Evolutionary conservation across 164 flowering plant species (phyloP).

Genomic region (Cinnamomum micranthum): DNA sequence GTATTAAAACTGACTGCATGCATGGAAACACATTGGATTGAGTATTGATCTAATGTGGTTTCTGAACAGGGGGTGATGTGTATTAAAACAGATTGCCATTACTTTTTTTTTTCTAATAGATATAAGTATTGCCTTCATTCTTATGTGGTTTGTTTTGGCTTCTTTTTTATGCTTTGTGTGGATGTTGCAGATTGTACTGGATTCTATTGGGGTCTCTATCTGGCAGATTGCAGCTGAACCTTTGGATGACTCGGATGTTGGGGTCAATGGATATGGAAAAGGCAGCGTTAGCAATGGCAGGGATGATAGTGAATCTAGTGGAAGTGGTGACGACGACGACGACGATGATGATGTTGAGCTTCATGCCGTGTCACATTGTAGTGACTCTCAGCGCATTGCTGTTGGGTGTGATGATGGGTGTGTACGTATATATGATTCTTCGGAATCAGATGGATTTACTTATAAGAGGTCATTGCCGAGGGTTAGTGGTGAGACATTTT

Average conservation of each 20-base stretch:
- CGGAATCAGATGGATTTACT: conserved; percentile 49
- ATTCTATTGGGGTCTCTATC: conserved; percentile 74
- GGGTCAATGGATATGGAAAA: conserved; percentile 53
- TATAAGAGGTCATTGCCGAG: conserved; percentile 70
- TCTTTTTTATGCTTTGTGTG: background rate
- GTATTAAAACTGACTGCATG: conserved; percentile 1
- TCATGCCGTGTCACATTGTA: conserved; percentile 22
- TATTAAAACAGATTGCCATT: too few species aligned
- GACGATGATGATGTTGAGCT: conserved; percentile 41
- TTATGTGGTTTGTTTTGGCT: background rate
- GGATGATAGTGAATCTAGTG: conserved; percentile 33
- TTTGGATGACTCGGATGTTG: conserved; percentile 15
- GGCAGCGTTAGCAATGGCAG: conserved; percentile 25
- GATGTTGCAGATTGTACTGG: conserved; percentile 58
- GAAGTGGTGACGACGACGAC: conserved; percentile 23
- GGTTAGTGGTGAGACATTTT: conserved; percentile 80
- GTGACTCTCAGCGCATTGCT: conserved; percentile 43
- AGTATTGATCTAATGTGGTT: background rate
- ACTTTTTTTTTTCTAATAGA: background rate
- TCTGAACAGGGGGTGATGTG: background rate
- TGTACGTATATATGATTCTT: conserved; percentile 54
- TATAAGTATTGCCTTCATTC: background rate
- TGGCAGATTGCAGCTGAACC: conserved; percentile 96
- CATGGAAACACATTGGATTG: background rate
- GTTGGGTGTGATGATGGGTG: conserved; percentile 94